Percentiles rank a stretch among this genome's conserved stretches.
Conservation (phyloP, 768 basidiomycete genomes). For the Steccherinum ochraceum region DNA sequence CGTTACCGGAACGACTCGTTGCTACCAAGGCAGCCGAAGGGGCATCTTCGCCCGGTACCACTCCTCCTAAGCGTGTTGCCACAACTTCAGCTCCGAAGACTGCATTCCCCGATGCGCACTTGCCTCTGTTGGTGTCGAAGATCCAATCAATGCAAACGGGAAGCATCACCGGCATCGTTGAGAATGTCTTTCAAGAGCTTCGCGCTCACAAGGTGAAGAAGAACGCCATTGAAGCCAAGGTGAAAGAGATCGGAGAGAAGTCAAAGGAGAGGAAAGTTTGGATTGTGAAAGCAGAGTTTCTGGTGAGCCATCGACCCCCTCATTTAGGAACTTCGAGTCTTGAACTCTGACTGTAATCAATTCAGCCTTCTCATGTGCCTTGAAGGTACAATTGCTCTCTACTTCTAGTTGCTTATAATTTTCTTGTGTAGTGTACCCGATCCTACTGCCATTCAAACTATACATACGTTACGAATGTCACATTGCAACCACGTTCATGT, state of each 20-base stretch:
- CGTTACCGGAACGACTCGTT: conserved; percentile 18
- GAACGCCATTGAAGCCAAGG: conserved; percentile 76
- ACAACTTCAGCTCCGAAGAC: conserved; percentile 35
- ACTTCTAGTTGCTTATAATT: too few species aligned
- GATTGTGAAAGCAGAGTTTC: conserved; percentile 47
- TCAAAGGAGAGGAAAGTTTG: conserved; percentile 69
- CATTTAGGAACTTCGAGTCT: not conserved
- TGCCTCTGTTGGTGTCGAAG: conserved; percentile 56
- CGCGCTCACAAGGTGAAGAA: conserved; percentile 72
- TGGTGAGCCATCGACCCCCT: too few species aligned
- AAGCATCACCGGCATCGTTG: conserved; percentile 62
- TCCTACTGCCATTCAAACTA: too few species aligned
- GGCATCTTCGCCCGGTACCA: conserved; percentile 8
- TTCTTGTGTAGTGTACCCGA: too few species aligned
- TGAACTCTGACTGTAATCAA: not conserved
- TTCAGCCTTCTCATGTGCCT: too few species aligned
- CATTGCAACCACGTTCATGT: too few species aligned
- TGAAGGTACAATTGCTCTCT: too few species aligned
- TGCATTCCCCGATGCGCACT: conserved; percentile 61
- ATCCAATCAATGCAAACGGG: conserved; percentile 54
- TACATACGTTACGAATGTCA: too few species aligned
- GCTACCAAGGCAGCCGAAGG: conserved; percentile 5
- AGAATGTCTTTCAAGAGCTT: conserved; percentile 66
- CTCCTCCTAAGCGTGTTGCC: conserved; percentile 17
- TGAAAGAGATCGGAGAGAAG: conserved; percentile 72